A percentile compares a stretch with the other conserved stretches of the same genome.
phyloP scores from a whole-genome alignment of 805 yeast genomes.

The Hanseniaspora lachancei region DNA sequence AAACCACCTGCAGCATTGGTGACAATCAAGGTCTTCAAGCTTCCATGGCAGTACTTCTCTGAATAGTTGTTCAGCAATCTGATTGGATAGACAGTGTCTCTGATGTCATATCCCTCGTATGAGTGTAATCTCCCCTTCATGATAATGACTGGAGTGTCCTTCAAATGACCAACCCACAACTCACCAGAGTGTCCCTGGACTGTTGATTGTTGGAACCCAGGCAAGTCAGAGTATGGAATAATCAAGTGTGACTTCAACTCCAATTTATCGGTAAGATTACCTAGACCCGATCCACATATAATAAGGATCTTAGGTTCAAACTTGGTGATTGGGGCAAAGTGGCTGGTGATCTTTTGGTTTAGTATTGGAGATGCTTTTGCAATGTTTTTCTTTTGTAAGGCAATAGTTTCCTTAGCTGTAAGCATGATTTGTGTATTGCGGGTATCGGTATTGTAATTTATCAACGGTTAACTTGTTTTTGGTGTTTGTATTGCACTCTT shows the following conservation, averaged over 20 bases:
- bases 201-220: conserved; percentile 69
- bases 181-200: conserved; percentile 86
- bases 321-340: conserved; percentile 5
- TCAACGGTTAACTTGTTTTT: neutral
- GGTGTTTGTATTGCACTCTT: too few relatives aligned
- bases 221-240: conserved; percentile 55
- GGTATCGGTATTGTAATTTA: neutral
- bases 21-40: conserved; percentile 42
- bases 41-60: conserved; percentile 35
- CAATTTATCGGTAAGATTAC: conserved; percentile 56
- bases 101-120: conserved; percentile 81
- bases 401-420: conserved; percentile 6
- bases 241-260: conserved; percentile 32
- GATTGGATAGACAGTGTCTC: conserved; percentile 73
- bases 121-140: conserved; percentile 91
- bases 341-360: neutral
- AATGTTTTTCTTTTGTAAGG: conserved; percentile 1
- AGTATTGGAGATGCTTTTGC: conserved; percentile 4
- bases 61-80: conserved; percentile 45
- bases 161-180: conserved; percentile 63
- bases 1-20: conserved; percentile 97
- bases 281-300: conserved; percentile 90
- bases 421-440: neutral
- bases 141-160: conserved; percentile 67
- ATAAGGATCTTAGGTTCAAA: conserved; percentile 52